Evolutionary conservation across 345 rosid genomes (phyloP), one percentile per base, ranked within the genome.

Genomic region (Eucalyptus cloeziana): DNA sequence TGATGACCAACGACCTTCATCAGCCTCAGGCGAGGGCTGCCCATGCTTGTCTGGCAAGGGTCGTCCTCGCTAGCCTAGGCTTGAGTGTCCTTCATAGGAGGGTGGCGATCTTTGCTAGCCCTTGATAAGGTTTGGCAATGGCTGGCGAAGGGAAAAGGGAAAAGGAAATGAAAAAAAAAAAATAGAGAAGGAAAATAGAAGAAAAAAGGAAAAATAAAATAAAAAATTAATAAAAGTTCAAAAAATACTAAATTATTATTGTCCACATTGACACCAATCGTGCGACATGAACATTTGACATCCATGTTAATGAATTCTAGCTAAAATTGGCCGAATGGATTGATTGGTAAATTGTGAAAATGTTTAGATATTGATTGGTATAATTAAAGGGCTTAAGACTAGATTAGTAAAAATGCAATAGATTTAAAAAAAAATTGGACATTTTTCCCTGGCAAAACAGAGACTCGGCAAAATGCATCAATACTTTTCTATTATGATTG

Each of bases 281-380:
- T 24, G 30, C 6, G 0, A 56, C 30, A 24, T 56, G 0, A 9
- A 56, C 7, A 24, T 13, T 56, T 22, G 30, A 24, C 62, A 24
- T 56, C 1, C 0, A 9, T 9, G 3, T 56, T 56, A 56, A 9
- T 22, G 30, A 56, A 56, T 56, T 56, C 0, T 12, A 10, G 2
- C 0, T 13, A 25, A 60, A 60, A 60, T 27, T 60, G 14, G 1
- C 7, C 2, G 1, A 12, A 12, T 60, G 0, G 4, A 60, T 60
- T 12, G 12, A 27, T 60, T 60, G 2, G 0, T 27, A 60, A 60
- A 60, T 5, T 27, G 30, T 27, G 3, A 60, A 60, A 60, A 60
- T 21, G 7, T 60, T 60, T 60, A 0, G 3, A 11, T 25, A 12
- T 60, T 2, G 5, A 58, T 60, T 60, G 4, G 0, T 13, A 60